A percentile compares a stretch with the other conserved stretches of the same genome.
phyloP scores from a whole-genome alignment of 352 stramenopile species.

The Bremia lactucae region DNA sequence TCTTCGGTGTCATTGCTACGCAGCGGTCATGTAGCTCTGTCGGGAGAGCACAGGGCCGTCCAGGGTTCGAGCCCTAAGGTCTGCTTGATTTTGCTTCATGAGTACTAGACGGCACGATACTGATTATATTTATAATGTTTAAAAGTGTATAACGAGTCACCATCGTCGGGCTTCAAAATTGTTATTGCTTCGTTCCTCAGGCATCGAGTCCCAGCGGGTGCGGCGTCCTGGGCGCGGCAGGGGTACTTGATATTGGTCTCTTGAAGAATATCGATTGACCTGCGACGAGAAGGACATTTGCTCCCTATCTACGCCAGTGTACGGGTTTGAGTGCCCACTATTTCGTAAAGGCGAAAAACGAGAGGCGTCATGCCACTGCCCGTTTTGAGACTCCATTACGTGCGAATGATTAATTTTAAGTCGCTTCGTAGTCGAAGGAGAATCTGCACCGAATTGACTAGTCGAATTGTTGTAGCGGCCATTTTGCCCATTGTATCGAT shows the following conservation, averaged over 20 bases:
- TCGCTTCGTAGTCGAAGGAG: conserved; percentile 32
- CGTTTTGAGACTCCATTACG: conserved; percentile 40
- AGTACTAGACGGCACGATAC: conserved; percentile 19
- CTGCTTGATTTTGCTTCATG: no score
- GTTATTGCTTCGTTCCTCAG: conserved; percentile 21
- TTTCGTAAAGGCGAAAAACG: conserved; percentile 17
- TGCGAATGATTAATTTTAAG: conserved; percentile 54
- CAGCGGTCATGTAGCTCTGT: no score
- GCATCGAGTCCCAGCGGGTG: conserved; percentile 28
- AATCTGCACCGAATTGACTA: conserved; percentile 16
- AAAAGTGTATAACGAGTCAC: conserved; percentile 15
- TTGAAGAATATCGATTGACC: conserved; percentile 14
- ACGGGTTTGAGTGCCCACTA: conserved; percentile 13
- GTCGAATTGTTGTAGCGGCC: conserved; percentile 15
- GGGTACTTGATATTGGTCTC: conserved; percentile 20
- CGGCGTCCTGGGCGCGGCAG: conserved; percentile 14
- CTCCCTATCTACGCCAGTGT: conserved; percentile 24
- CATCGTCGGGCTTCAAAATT: conserved; percentile 23
- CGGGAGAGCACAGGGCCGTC: no score
- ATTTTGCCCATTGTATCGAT: conserved; percentile 12
- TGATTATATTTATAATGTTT: conserved; percentile 38
- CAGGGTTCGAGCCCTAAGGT: no score
- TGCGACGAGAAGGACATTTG: conserved; percentile 15
- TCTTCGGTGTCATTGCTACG: no score
- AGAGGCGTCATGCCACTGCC: conserved; percentile 24